A percentile compares a stretch with the other conserved stretches of the same genome.
These are phyloP conservation scores for Ajuga chamaepitys DNA, from an alignment of 257 asterid genomes.

Conservation along the genomic window DNA sequence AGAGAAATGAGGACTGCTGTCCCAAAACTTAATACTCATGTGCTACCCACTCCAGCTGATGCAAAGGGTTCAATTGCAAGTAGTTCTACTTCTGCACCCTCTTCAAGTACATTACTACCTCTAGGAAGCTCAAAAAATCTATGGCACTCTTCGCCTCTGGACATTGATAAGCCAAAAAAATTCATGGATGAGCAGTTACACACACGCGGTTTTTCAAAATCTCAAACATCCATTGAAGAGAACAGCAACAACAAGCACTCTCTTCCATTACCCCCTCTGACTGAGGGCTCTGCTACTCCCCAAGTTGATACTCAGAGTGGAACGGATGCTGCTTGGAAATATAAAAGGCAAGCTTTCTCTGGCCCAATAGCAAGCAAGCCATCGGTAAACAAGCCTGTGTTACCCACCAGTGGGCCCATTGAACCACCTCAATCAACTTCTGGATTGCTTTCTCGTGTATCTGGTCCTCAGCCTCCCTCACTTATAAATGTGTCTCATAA, in stretches of 20 bases:
- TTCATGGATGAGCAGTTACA: conserved; percentile 35
- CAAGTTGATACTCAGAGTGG: conserved; percentile 45
- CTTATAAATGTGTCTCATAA: conserved; percentile 37
- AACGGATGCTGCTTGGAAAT: conserved; percentile 30
- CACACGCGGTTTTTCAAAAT: conserved; percentile 26
- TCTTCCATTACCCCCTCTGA: conserved; percentile 61
- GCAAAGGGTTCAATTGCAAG: conserved; percentile 53
- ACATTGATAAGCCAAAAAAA: conserved; percentile 51
- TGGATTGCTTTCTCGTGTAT: conserved; percentile 38
- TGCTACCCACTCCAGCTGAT: conserved; percentile 84
- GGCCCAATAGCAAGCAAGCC: conserved; percentile 83
- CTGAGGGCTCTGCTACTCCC: conserved; percentile 40
- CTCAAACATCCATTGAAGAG: conserved; percentile 38
- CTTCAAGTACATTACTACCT: conserved; percentile 24
- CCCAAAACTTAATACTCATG: conserved; percentile 59
- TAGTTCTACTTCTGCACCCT: conserved; percentile 30
- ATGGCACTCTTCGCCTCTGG: conserved; percentile 86
- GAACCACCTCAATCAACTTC: conserved; percentile 43
- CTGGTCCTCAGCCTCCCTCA: conserved; percentile 41
- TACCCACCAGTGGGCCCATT: conserved; percentile 52
- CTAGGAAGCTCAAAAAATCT: conserved; percentile 41
- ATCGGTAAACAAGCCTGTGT: conserved; percentile 42
- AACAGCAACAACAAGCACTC: conserved; percentile 37
- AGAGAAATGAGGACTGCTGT: conserved; percentile 43
- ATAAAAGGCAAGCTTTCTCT: conserved; percentile 65